A percentile compares a stretch with the other conserved stretches of the same genome.
phyloP scores from a whole-genome alignment of 2,329 filamentous ascomycete species.

The Aspergillus niger region DNA sequence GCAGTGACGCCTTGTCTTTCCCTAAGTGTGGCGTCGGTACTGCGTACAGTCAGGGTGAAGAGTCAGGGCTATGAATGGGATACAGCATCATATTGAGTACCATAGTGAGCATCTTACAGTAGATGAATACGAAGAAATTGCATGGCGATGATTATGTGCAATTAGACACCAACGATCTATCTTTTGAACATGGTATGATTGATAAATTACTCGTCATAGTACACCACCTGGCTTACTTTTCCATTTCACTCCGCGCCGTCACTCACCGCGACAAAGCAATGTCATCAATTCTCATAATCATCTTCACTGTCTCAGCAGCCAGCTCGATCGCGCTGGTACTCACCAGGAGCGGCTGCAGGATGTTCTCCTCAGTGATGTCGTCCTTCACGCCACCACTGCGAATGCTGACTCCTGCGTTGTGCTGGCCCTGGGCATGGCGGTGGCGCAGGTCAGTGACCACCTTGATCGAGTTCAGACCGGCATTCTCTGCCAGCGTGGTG shows the following conservation, averaged over 20 bases:
- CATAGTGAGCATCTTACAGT: too few relatives aligned
- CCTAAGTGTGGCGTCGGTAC: too few relatives aligned
- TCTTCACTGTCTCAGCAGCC: constrained; percentile 97
- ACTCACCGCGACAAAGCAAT: constrained; percentile 58
- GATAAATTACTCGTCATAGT: constrained; percentile 28
- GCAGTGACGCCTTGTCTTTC: too few relatives aligned
- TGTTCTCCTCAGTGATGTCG: constrained; percentile 95
- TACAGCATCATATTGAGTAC: too few relatives aligned
- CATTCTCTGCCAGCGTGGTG: constrained; percentile 95
- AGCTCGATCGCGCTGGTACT: constrained; percentile 97
- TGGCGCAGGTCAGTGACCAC: constrained; percentile 95
- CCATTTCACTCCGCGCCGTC: constrained; percentile 7
- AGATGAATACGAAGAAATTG: not conserved
- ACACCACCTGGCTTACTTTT: constrained; percentile 23
- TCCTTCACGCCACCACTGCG: constrained; percentile 95
- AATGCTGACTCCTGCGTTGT: constrained; percentile 96
- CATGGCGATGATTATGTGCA: constrained; percentile 5
- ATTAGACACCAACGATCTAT: constrained; percentile 9
- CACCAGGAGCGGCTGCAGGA: constrained; percentile 91
- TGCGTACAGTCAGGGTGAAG: too few relatives aligned
- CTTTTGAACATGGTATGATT: constrained; percentile 20
- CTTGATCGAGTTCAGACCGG: constrained; percentile 96
- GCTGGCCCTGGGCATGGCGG: constrained; percentile 91
- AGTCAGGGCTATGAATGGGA: too few relatives aligned
- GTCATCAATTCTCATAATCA: constrained; percentile 74